Evolutionary conservation across 164 flowering plant species (phyloP), one percentile per base, ranked within the genome.

Genomic region (Taxillus chinensis): DNA sequence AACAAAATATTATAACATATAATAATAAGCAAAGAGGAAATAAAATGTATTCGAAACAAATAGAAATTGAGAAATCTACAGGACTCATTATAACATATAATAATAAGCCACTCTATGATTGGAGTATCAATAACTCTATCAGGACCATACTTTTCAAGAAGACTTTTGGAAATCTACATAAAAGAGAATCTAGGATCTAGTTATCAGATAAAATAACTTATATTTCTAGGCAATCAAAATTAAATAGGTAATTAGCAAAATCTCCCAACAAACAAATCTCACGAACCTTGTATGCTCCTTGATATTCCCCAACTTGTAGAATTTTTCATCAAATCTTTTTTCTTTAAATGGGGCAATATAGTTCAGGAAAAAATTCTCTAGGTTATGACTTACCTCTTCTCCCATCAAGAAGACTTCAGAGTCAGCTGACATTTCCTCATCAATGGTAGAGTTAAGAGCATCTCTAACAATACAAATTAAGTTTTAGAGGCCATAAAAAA

Each of bases 261-360:
- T 17, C 41, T 46, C 42, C n/a, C n/a, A n/a, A n/a, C n/a, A n/a
- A n/a, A n/a, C n/a, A n/a, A n/a, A n/a, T n/a, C n/a, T n/a, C n/a
- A n/a, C n/a, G n/a, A n/a, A 93, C 99, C 97, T 95, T 95, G 80
- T 95, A 95, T 57, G 99, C 99, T 66, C 99, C 99, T 46, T 95
- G 96, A 64, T 95, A 95, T 73, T 91, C 95, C 39, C 99, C 99
- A 70, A 95, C 97, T 96, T 95, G 78, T 68, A 73, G 41, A n/a
- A n/a, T 16, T 13, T 39, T 37, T 64, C 8, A 48, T 12, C 13
- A 13, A 27, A 41, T 64, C 37, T 42, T 1, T 8, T 8, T 62
- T 61, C 41, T 68, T 38, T 38, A 68, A 42, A 37, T 4, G 48
- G 46, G 53, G 41, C 10, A 15, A 45, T 41, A 41, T 60, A 2